phyloP scores from a whole-genome alignment of 2,329 filamentous ascomycete genomes.

The Teratosphaeriaceae sp. region DNA sequence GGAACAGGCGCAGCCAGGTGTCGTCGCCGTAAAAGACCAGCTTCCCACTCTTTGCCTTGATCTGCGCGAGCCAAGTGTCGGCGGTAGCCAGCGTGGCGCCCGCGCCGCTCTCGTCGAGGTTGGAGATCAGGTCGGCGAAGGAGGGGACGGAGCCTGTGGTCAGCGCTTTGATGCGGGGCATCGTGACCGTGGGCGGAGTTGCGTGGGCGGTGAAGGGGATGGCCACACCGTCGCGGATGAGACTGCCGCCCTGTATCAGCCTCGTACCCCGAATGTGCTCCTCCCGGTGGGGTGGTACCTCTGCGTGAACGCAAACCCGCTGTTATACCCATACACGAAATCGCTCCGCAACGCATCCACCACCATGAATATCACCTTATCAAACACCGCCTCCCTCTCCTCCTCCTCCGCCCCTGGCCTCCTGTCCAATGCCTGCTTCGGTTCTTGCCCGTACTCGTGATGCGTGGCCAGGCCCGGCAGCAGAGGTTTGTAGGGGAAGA shows the following conservation, averaged over 20 bases:
- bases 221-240: conserved; percentile 76
- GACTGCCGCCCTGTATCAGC: conserved; percentile 41
- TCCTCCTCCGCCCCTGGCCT: neutral
- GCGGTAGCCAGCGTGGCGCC: conserved; percentile 80
- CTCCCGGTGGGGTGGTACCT: conserved; percentile 58
- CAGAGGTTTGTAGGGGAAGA: conserved; percentile 97
- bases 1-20: conserved; percentile 97
- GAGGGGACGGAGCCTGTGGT: conserved; percentile 98
- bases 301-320: conserved; percentile 84
- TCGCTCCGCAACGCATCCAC: conserved; percentile 93
- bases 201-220: conserved; percentile 94
- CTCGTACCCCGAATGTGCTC: neutral
- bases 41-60: conserved; percentile 70
- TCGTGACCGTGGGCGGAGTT: conserved; percentile 94
- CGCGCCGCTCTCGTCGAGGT: conserved; percentile 90
- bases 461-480: conserved; percentile 68
- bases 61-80: conserved; percentile 93
- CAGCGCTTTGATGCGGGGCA: conserved; percentile 95
- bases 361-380: conserved; percentile 94
- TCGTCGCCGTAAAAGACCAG: conserved; percentile 96
- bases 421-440: neutral
- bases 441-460: conserved; percentile 16
- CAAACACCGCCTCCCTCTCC: conserved; percentile 64
- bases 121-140: conserved; percentile 93
- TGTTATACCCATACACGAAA: conserved; percentile 78